Evolutionary conservation across 257 asterid species (phyloP), one percentile per base, ranked within the genome.

Genomic region (Penstemon eatonii): DNA sequence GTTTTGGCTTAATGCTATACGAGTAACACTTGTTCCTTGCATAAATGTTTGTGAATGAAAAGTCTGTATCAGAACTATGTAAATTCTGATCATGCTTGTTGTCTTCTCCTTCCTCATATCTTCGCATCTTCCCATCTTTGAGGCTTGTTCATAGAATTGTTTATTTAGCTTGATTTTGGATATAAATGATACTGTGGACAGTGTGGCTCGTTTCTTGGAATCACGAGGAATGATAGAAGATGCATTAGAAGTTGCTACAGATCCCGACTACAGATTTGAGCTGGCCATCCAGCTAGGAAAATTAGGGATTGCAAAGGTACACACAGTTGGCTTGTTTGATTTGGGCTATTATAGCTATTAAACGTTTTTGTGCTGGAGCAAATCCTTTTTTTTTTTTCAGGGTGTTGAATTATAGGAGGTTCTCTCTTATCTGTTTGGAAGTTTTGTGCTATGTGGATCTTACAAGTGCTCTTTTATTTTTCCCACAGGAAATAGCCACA

Each of bases 171-270:
- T 73, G 74, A 55, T 68, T 78, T 69, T 47, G 36, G 43, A 50
- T 63, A 69, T 66, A 5, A 33, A 56, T 69, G 63, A 63, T 65
- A 56, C 67, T 72, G 49, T 72, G 57, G 53, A 37, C 72, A 92
- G 98, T 83, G 98, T 92, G 71, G 98, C 96, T 45, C 96, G 73
- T 71, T 92, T 92, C 87, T 82, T 92, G 88, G 98, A 94, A 77
- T 94, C 99, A 52, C 92, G 99, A 43, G 99, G 92, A 63, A 94
- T 91, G 96, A 80, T 82, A 66, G 94, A 82, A 82, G 96, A 91
- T 60, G 99, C 99, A 63, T 78, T 94, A 58, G 92, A 86, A 79
- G 88, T 94, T 73, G 98, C 99, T 42, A 89, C 96, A 53, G 98
- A 89, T 49, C 87, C 96, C 38, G 99, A 94, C 73, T 91, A 94